Evolutionary conservation across 345 rosid species (phyloP), one percentile per base, ranked within the genome.

Genomic region (Moricandia arvensis): DNA sequence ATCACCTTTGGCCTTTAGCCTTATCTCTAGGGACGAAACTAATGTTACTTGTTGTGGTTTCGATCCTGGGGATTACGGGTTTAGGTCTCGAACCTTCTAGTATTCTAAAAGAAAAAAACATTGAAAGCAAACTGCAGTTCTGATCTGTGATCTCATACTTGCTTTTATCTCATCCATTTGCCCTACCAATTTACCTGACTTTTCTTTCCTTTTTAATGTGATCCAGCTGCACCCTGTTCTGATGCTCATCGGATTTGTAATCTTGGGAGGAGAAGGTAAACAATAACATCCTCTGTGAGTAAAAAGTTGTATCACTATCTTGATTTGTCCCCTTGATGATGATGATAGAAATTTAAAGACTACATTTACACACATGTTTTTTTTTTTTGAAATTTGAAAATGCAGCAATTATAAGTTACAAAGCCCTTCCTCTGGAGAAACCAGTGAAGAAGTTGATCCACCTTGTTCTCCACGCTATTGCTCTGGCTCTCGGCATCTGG

Each of bases 221-320:
- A 6, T 41, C 51, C 91, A 95, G 99, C 64, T 93, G 35, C 98
- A 93, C 74, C 98, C 98, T 59, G 97, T 93, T 41, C 77, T 95
- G 74, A 90, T 95, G 98, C 86, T 95, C 34, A 88, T 93, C 1
- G 99, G 99, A 64, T 76, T 95, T 16, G 68, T 95, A 61, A 86
- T 95, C 77, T 75, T 95, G 35, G 98, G 98, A 76, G 99, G 99
- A 1, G 89, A 95, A 95, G 98, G 99, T 95, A 83, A 31, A 59
- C 43, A 0, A 8, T 43, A 17, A 76, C n/a, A 68, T 13, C 38
- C 63, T 55, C 26, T n/a, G n/a, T 9, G 27, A 24, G 45, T 10
- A 7, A 47, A 7, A 47, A 45, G 7, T n/a, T 4, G 10, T 17
- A 31, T 7, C 4, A 37, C 45, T 63, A 10, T 62, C 18, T 63